These are phyloP conservation scores for Melaleuca alternifolia DNA, from an alignment of 345 rosid genomes.

Conservation along the genomic window DNA sequence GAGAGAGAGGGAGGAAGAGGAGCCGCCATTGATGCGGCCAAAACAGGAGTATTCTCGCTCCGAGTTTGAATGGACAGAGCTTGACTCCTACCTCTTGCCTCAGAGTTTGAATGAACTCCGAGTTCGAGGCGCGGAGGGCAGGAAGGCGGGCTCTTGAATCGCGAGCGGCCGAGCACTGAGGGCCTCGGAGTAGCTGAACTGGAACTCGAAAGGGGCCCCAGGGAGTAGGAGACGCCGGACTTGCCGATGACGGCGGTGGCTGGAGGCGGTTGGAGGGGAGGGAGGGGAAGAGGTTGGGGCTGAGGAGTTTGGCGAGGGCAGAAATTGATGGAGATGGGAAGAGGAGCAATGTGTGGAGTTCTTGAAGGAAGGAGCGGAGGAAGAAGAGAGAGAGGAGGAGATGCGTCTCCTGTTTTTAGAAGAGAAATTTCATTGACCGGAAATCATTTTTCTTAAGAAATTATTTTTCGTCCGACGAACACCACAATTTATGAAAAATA, in stretches of 20 bases:
- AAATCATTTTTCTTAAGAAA: too few species aligned
- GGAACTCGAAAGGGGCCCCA: slow-evolving; percentile 93
- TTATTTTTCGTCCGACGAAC: too few species aligned
- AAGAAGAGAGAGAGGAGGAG: neutral
- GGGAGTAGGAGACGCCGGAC: slow-evolving; percentile 83
- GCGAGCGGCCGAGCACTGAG: slow-evolving; percentile 77
- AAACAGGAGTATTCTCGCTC: neutral
- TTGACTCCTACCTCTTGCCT: too few species aligned
- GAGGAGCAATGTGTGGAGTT: neutral
- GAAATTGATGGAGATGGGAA: slow-evolving; percentile 24
- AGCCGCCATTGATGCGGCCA: neutral
- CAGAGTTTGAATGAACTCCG: too few species aligned
- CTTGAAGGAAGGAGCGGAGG: neutral
- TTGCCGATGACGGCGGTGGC: slow-evolving; percentile 31
- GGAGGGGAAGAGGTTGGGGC: too few species aligned
- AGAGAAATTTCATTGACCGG: too few species aligned
- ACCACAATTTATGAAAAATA: too few species aligned
- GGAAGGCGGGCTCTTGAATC: slow-evolving; percentile 81
- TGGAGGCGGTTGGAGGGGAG: slow-evolving; percentile 22
- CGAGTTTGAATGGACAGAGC: neutral
- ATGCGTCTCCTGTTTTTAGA: too few species aligned
- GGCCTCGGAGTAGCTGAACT: slow-evolving; percentile 81
- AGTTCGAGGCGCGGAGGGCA: slow-evolving; percentile 94
- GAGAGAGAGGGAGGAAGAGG: too few species aligned
- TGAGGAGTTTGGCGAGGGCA: slow-evolving; percentile 48